Percentiles rank a stretch among this genome's conserved stretches.
Evolutionary conservation across 805 yeast species (phyloP).

Genomic region (Kregervanrija delftensis): DNA sequence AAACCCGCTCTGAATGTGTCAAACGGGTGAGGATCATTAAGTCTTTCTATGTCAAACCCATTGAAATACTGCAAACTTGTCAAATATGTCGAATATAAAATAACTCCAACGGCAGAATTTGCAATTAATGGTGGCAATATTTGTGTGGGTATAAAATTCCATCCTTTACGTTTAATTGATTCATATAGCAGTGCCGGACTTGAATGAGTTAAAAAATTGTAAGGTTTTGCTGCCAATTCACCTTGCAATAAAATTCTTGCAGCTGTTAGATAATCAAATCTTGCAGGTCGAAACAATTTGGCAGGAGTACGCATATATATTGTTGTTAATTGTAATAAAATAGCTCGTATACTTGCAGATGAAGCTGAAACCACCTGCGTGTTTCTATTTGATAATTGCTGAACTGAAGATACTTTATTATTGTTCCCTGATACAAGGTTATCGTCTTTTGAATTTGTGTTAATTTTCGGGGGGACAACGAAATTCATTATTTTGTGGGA

Average conservation of each 20-base stretch:
- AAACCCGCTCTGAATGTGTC: constrained; percentile 79
- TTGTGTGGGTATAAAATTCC: constrained; percentile 80
- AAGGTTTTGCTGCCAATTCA: constrained; percentile 39
- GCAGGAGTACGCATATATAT: constrained; percentile 77
- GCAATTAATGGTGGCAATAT: constrained; percentile 84
- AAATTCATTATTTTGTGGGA: too few relatives aligned
- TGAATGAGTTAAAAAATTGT: constrained; percentile 63
- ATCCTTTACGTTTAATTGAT: constrained; percentile 58
- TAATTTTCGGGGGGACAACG: too few relatives aligned
- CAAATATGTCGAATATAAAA: constrained; percentile 77
- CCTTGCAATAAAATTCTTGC: constrained; percentile 48
- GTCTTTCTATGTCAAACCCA: constrained; percentile 11
- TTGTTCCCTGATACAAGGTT: too few relatives aligned
- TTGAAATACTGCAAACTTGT: constrained; percentile 39
- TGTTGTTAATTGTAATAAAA: constrained; percentile 70
- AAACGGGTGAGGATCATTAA: constrained; percentile 28
- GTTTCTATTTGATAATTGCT: constrained; percentile 30
- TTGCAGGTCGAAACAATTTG: constrained; percentile 81
- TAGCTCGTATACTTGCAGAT: constrained; percentile 81
- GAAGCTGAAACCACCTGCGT: constrained; percentile 64
- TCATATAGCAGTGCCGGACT: constrained; percentile 65
- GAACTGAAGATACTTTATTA: constrained; percentile 2
- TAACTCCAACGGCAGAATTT: constrained; percentile 83
- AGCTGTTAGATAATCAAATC: constrained; percentile 79
- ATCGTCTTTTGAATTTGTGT: too few relatives aligned